These are phyloP conservation scores for Leccinum glutinopallens DNA, from an alignment of 1,284 basidiomycete genomes.

Conservation along the genomic window DNA sequence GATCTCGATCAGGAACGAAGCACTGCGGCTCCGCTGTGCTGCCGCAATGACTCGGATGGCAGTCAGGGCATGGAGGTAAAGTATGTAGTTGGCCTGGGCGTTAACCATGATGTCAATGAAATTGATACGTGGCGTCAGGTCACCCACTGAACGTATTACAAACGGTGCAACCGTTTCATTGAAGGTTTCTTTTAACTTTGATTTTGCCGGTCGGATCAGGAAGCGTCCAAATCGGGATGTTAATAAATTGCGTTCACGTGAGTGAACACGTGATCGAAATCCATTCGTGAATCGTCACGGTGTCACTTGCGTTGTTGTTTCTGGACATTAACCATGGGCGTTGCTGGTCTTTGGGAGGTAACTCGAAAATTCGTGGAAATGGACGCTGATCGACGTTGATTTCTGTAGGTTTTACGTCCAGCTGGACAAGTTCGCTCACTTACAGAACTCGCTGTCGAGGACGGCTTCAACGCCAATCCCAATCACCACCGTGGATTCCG, in stretches of 20 bases:
- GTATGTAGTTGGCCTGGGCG: too few relatives aligned
- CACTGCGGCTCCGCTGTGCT: too few relatives aligned
- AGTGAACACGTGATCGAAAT: neutral
- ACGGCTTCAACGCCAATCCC: slow-evolving; percentile 69
- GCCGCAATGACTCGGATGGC: too few relatives aligned
- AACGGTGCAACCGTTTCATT: too few relatives aligned
- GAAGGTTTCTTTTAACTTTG: too few relatives aligned
- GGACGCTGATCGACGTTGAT: slow-evolving; percentile 2
- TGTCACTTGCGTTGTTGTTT: neutral
- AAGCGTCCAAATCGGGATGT: too few relatives aligned
- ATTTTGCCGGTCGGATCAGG: too few relatives aligned
- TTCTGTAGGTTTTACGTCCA: slow-evolving; percentile 63
- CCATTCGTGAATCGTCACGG: neutral
- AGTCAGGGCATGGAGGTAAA: too few relatives aligned
- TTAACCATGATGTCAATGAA: too few relatives aligned
- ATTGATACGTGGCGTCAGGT: too few relatives aligned
- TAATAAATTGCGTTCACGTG: neutral
- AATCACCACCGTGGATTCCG: slow-evolving; percentile 63
- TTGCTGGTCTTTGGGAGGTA: slow-evolving; percentile 50
- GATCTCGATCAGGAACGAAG: too few relatives aligned
- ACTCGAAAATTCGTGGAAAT: neutral
- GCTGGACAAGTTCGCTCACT: slow-evolving; percentile 64
- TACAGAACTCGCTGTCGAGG: slow-evolving; percentile 66
- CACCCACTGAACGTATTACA: too few relatives aligned
- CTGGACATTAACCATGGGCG: slow-evolving; percentile 43